These are phyloP conservation scores for Carnegiea gigantea DNA, from an alignment of 179 eudicot genomes.

Conservation along the genomic window DNA sequence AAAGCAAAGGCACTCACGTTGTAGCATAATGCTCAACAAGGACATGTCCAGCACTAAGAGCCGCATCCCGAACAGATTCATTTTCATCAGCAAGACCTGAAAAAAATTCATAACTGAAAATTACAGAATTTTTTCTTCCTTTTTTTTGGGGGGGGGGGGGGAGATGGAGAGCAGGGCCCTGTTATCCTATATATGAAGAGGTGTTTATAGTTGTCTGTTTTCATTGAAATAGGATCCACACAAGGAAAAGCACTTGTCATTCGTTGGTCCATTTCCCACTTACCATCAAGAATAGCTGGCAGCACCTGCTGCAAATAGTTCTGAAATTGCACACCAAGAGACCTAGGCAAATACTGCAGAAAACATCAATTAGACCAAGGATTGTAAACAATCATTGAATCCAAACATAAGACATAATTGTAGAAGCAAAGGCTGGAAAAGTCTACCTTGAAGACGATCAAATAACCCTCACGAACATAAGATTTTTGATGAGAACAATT, in stretches of 20 bases:
- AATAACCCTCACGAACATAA: conserved; percentile 89
- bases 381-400: background rate
- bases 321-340: conserved; percentile 91
- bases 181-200: background rate
- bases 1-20: conserved; percentile 48
- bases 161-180: too few relatives aligned
- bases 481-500: conserved; percentile 96
- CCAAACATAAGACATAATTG: background rate
- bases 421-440: background rate
- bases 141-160: too few relatives aligned
- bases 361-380: conserved; percentile 13
- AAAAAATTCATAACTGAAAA: background rate
- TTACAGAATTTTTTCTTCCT: background rate
- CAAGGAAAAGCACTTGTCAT: too few relatives aligned
- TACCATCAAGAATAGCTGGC: conserved; percentile 97
- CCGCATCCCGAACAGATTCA: conserved; percentile 98
- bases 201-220: background rate
- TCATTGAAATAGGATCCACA: too few relatives aligned
- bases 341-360: conserved; percentile 83
- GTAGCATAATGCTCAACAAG: conserved; percentile 97
- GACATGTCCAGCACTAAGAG: conserved; percentile 97
- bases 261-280: conserved; percentile 10
- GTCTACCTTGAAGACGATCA: conserved; percentile 85
- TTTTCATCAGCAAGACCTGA: conserved; percentile 98
- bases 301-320: conserved; percentile 89